A percentile compares a stretch with the other conserved stretches of the same genome.
Conservation (phyloP, 129 eudicot genomes). For the Flaveria trinervia region DNA sequence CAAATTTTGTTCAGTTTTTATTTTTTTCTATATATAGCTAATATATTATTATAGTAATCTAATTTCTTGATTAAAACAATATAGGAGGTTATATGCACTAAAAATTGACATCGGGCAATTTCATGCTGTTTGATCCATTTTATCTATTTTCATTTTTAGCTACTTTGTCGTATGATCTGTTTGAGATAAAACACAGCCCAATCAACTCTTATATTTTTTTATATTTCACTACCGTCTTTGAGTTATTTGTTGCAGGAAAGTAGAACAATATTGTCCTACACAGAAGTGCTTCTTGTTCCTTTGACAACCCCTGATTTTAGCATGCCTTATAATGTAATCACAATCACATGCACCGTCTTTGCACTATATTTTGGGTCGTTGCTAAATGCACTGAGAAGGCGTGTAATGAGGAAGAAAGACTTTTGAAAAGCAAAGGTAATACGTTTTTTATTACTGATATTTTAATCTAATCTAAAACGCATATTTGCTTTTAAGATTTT, state of each 20-base stretch:
- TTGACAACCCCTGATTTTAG: constrained; percentile 99
- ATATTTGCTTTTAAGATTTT: neutral
- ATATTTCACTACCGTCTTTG: constrained; percentile 12
- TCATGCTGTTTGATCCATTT: neutral
- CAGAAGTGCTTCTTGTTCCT: constrained; percentile 97
- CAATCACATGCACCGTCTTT: constrained; percentile 95
- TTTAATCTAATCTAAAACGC: neutral
- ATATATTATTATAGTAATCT: neutral
- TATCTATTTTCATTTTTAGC: neutral
- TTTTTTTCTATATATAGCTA: neutral
- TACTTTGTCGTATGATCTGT: neutral
- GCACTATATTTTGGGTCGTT: constrained; percentile 93
- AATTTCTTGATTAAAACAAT: neutral
- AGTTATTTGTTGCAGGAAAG: constrained; percentile 52
- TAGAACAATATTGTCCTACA: constrained; percentile 67
- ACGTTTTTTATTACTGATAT: neutral
- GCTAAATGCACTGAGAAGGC: constrained; percentile 79
- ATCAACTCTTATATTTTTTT: neutral
- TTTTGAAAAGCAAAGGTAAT: constrained; percentile 63
- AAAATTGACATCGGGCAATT: neutral
- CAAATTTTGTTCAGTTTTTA: neutral
- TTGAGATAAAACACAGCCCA: constrained; percentile 9
- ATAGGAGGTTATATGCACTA: constrained; percentile 8
- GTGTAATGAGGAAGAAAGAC: constrained; percentile 90
- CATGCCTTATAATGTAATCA: constrained; percentile 98